phyloP scores from a whole-genome alignment of 1,139 yeast genomes.

The Saccharomyces hybrid region DNA sequence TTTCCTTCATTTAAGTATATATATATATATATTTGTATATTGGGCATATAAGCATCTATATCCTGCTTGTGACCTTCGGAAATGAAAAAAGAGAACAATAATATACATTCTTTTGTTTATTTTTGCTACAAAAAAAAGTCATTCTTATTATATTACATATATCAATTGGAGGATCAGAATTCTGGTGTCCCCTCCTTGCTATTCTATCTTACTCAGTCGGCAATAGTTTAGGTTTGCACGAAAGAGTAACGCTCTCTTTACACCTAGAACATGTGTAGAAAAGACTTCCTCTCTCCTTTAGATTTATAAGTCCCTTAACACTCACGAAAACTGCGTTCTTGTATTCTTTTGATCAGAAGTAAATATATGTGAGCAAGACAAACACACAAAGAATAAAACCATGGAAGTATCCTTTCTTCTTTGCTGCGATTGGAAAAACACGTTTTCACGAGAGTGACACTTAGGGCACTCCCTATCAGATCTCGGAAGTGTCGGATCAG shows the following conservation, averaged over 20 bases:
- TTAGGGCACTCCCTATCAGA: conserved; percentile 89
- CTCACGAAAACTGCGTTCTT: conserved; percentile 29
- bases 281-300: neutral
- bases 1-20: neutral
- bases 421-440: conserved; percentile 94
- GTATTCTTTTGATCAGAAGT: conserved; percentile 33
- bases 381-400: conserved; percentile 90
- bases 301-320: neutral
- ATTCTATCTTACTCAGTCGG: neutral
- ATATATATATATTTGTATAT: neutral
- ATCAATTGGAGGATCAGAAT: neutral
- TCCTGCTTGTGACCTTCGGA: neutral
- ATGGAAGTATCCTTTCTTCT: conserved; percentile 90
- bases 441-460: conserved; percentile 84
- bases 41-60: neutral
- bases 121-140: neutral
- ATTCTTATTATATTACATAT: neutral
- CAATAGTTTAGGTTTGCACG: neutral
- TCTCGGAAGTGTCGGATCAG: conserved; percentile 93
- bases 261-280: neutral
- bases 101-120: neutral
- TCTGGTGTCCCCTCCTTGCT: neutral
- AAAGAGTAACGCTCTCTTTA: neutral
- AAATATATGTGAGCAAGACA: conserved; percentile 34
- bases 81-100: neutral